phyloP scores from a whole-genome alignment of 2,329 filamentous ascomycete species.

The Pseudogymnoascus sp. region DNA sequence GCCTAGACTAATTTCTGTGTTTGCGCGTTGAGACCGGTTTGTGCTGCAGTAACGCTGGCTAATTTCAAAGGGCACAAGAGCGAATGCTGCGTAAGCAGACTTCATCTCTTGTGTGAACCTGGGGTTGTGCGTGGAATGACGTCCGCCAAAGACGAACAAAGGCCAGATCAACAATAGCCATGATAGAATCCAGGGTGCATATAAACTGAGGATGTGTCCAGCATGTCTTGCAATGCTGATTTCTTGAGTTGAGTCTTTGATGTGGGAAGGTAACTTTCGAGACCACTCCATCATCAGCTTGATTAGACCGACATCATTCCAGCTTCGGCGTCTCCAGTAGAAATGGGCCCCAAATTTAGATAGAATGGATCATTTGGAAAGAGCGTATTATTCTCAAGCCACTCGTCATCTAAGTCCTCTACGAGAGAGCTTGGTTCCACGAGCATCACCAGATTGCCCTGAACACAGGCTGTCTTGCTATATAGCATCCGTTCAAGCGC shows the following conservation, averaged over 20 bases:
- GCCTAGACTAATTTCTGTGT: background rate
- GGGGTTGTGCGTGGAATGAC: background rate
- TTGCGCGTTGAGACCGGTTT: background rate
- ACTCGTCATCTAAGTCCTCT: constrained; percentile 6
- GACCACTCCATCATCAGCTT: no score
- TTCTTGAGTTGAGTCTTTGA: background rate
- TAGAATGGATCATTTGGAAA: constrained; percentile 6
- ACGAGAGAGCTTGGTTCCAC: constrained; percentile 10
- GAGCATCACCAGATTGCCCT: background rate
- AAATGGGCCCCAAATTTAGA: background rate
- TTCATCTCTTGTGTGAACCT: background rate
- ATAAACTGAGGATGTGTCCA: background rate
- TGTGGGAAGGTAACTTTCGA: background rate
- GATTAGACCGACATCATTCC: background rate
- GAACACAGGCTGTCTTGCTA: constrained; percentile 17
- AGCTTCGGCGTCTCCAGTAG: background rate
- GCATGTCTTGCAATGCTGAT: background rate
- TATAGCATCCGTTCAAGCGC: constrained; percentile 31
- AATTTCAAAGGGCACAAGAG: background rate
- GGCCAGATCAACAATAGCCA: background rate
- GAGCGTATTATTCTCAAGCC: background rate
- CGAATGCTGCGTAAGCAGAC: background rate
- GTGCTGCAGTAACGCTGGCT: background rate
- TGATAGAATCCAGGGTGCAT: background rate
- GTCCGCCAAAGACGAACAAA: background rate